phyloP scores from a whole-genome alignment of 2,329 filamentous ascomycete genomes.

The Diaporthe nobilis region DNA sequence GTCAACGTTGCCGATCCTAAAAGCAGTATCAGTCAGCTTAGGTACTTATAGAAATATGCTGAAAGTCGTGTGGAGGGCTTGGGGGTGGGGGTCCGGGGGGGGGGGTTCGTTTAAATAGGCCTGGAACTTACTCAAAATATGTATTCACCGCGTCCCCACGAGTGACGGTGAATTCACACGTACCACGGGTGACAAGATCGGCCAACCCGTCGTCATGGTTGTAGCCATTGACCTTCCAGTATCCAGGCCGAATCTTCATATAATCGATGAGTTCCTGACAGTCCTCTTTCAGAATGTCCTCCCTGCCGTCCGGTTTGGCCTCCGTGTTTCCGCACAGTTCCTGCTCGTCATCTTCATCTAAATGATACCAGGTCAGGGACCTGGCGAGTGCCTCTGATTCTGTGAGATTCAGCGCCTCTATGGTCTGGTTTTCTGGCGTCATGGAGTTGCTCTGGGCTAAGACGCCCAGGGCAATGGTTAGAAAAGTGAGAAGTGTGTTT shows the following conservation, averaged over 20 bases:
- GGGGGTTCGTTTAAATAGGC: not conserved
- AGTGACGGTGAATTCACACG: not conserved
- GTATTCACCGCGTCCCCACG: constrained; percentile 6
- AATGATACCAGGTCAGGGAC: constrained; percentile 8
- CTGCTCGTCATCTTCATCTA: constrained; percentile 10
- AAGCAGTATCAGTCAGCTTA: not conserved
- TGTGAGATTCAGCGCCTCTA: not conserved
- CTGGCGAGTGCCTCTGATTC: not conserved
- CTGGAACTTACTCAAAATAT: not conserved
- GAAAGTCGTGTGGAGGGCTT: not conserved
- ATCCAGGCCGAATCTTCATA: not conserved
- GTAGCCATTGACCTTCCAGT: constrained; percentile 20
- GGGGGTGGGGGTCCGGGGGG: not conserved
- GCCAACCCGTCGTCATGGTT: not conserved
- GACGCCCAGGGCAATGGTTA: not conserved
- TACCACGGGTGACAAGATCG: not conserved
- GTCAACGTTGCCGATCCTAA: not conserved
- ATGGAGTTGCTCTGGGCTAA: not conserved
- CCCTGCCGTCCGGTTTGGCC: not conserved
- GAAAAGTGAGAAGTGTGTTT: not conserved
- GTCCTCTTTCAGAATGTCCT: not conserved
- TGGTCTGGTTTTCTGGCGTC: not conserved
- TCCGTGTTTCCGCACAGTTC: constrained; percentile 7
- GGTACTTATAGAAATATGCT: too few relatives aligned
- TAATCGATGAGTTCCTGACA: not conserved